Evolutionary conservation across 805 yeast species (phyloP).

Genomic region (Schizosaccharomyces octosporus): DNA sequence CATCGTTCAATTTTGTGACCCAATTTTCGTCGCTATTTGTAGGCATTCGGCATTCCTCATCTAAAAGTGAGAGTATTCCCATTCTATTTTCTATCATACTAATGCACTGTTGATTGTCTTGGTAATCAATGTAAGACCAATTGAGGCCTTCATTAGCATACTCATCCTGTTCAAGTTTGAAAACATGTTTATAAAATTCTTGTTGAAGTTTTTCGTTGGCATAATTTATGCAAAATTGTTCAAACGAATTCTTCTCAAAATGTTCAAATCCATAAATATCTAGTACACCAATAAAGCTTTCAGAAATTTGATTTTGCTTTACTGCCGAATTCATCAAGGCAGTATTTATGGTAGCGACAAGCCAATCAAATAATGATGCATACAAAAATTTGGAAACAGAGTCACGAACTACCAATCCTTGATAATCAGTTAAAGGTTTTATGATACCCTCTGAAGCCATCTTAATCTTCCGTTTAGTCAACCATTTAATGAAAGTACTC

Average conservation of each 20-base stretch:
- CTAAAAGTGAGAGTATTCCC: conserved; percentile 70
- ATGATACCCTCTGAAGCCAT: conserved; percentile 84
- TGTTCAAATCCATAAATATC: conserved; percentile 97
- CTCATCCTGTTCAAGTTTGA: conserved; percentile 90
- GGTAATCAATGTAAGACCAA: conserved; percentile 88
- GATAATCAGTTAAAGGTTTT: conserved; percentile 56
- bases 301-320: conserved; percentile 26
- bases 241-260: conserved; percentile 79
- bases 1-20: conserved; percentile 71
- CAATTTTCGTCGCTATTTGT: conserved; percentile 82
- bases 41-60: conserved; percentile 87
- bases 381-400: conserved; percentile 91
- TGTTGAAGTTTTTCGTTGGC: conserved; percentile 93
- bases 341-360: conserved; percentile 57
- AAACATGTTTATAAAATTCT: conserved; percentile 90
- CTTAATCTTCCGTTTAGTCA: conserved; percentile 67
- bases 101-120: conserved; percentile 93
- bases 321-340: conserved; percentile 53
- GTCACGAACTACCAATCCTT: conserved; percentile 78
- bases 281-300: conserved; percentile 75
- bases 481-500: conserved; percentile 59
- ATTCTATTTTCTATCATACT: conserved; percentile 68
- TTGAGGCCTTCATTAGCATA: conserved; percentile 76
- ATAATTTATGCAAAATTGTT: conserved; percentile 69
- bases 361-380: conserved; percentile 85